Evolutionary conservation across 139 green algal species (phyloP), one percentile per base, ranked within the genome.

Genomic region (Chlorella sp.): DNA sequence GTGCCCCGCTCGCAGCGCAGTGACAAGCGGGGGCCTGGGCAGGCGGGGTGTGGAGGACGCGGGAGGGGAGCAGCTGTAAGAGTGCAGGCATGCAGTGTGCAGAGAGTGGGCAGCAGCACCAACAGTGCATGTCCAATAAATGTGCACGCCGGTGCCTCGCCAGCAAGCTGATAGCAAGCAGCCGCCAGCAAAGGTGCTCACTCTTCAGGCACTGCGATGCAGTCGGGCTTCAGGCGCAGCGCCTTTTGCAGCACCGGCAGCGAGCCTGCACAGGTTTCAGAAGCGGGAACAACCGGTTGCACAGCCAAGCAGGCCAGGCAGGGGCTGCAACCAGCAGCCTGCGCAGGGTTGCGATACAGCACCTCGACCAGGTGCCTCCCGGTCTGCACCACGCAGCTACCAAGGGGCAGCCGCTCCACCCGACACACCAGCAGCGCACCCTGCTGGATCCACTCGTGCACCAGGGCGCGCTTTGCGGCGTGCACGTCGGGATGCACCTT

Each of bases 391-490:
- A n/a, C n/a, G n/a, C n/a, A n/a, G n/a, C n/a, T n/a, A n/a, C n/a
- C n/a, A n/a, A n/a, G n/a, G n/a, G n/a, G n/a, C n/a, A n/a, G n/a
- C n/a, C n/a, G n/a, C n/a, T n/a, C n/a, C n/a, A n/a, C n/a, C n/a
- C n/a, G n/a, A n/a, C 44, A 6, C 44, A 18, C n/a, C 26, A 69
- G 28, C 0, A 36, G 17, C 74, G 4, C 56, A 82, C 75, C 75
- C 57, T 56, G 23, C 34, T 70, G 34, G 25, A 82, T 71, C 75
- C 75, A 82, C 75, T 82, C 75, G 34, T 82, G 75, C 75, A 82
- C 36, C 56, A 82, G 75, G 23, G 57, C 56, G 16, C 75, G 75
- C 56, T 81, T 82, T 21, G 75, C 51, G 51, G 51, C 51, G 13
- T 23, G 51, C 51, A 60, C 51, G 12, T 60, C 75, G 20, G 23